Conservation (phyloP, 768 basidiomycete genomes). For the Boletellus emodensis region DNA sequence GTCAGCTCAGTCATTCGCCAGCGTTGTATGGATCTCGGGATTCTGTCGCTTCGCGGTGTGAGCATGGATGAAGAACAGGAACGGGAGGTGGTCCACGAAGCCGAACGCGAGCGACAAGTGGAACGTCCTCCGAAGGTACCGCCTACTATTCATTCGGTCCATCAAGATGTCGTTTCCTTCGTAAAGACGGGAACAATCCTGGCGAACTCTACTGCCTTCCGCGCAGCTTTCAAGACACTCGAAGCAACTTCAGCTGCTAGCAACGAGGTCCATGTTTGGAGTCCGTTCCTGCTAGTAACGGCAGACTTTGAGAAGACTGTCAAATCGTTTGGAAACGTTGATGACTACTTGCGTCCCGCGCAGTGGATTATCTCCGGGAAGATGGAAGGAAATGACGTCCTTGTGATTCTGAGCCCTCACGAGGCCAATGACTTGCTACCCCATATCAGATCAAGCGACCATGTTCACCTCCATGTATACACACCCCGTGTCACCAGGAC, state of each 20-base stretch:
- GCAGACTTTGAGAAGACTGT: not conserved
- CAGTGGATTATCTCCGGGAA: no score
- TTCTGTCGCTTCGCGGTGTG: constrained; percentile 14
- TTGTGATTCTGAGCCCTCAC: no score
- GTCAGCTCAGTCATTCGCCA: constrained; percentile 16
- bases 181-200: not conserved
- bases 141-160: not conserved
- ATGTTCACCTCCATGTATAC: no score
- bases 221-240: not conserved
- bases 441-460: no score
- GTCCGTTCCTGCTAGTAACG: not conserved
- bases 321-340: not conserved
- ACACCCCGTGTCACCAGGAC: no score
- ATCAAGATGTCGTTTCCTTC: not conserved
- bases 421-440: no score
- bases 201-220: not conserved
- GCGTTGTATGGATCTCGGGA: constrained; percentile 27
- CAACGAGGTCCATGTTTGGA: constrained; percentile 1
- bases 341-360: no score
- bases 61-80: constrained; percentile 44
- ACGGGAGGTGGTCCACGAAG: constrained; percentile 40
- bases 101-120: constrained; percentile 37
- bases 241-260: not conserved
- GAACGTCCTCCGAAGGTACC: not conserved
- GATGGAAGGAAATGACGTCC: no score